Percentiles rank a stretch among this genome's conserved stretches.
These are phyloP conservation scores for Pouteria campechiana DNA, from an alignment of 179 eudicot species.

Conservation along the genomic window DNA sequence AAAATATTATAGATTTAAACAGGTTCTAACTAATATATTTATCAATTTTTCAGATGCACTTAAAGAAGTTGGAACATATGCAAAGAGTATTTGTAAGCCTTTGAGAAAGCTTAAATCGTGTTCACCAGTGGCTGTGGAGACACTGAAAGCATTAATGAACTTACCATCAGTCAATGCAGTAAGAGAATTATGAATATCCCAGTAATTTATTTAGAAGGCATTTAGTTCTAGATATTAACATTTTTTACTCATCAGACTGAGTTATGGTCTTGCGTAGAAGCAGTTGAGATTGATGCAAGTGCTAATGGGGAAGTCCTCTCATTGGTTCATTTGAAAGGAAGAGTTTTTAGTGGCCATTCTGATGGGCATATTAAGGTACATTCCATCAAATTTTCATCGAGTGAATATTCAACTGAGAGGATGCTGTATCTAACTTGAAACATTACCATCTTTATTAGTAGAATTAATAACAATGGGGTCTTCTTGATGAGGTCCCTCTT, in stretches of 20 bases:
- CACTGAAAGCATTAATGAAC: constrained; percentile 39
- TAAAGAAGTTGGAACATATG: constrained; percentile 27
- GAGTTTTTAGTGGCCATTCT: constrained; percentile 36
- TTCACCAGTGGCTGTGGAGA: constrained; percentile 22
- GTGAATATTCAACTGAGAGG: no score
- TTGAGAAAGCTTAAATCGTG: constrained; percentile 33
- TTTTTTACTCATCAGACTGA: constrained; percentile 21
- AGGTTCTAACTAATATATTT: no score
- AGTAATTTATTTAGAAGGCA: background rate
- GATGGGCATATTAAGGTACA: constrained; percentile 56
- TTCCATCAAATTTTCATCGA: no score
- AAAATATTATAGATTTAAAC: no score
- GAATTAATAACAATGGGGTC: no score
- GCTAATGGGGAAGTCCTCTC: constrained; percentile 38
- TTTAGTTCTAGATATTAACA: background rate
- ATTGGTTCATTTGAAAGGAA: constrained; percentile 21
- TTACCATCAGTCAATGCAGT: constrained; percentile 34
- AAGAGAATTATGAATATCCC: constrained; percentile 6
- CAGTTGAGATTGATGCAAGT: constrained; percentile 25
- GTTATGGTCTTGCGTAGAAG: constrained; percentile 36
- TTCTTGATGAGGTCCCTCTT: no score
- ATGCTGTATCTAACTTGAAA: no score
- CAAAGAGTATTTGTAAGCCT: constrained; percentile 28
- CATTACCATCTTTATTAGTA: no score
- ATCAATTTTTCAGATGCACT: constrained; percentile 28